phyloP scores from a whole-genome alignment of 306 rosid species.

The Malus sylvestris region DNA sequence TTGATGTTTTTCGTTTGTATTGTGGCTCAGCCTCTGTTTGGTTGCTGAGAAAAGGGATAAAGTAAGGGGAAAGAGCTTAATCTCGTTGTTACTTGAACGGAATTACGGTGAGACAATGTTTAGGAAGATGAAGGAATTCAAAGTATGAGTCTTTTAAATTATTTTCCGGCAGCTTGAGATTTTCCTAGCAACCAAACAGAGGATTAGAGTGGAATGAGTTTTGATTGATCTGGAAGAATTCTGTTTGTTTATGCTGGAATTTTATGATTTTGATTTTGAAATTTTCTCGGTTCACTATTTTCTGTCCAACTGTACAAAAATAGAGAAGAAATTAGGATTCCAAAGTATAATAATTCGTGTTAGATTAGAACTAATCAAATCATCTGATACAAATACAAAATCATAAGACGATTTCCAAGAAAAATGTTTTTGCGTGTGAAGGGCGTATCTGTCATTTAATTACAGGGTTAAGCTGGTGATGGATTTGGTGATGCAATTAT shows the following conservation, averaged over 20 bases:
- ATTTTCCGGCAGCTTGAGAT: not conserved
- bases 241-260: not conserved
- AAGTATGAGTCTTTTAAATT: slow-evolving; percentile 2
- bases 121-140: not conserved
- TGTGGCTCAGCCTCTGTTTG: slow-evolving; percentile 14
- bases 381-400: not conserved
- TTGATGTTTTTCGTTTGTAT: not conserved
- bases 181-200: slow-evolving; percentile 3
- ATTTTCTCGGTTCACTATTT: not conserved
- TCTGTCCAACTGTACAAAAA: not conserved
- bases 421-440: not conserved
- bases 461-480: not conserved
- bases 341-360: not conserved
- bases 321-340: not conserved
- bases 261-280: no score
- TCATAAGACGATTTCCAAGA: not conserved
- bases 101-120: slow-evolving; percentile 1
- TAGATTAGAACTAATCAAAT: not conserved
- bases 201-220: slow-evolving; percentile 8
- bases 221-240: slow-evolving; percentile 19
- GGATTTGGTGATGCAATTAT: slow-evolving; percentile 12
- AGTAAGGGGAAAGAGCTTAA: not conserved
- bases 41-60: slow-evolving; percentile 15
- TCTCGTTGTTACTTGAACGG: not conserved
- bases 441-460: slow-evolving; percentile 45